Conservation (phyloP, 2,329 filamentous ascomycete species). For the Penicillium sp. region DNA sequence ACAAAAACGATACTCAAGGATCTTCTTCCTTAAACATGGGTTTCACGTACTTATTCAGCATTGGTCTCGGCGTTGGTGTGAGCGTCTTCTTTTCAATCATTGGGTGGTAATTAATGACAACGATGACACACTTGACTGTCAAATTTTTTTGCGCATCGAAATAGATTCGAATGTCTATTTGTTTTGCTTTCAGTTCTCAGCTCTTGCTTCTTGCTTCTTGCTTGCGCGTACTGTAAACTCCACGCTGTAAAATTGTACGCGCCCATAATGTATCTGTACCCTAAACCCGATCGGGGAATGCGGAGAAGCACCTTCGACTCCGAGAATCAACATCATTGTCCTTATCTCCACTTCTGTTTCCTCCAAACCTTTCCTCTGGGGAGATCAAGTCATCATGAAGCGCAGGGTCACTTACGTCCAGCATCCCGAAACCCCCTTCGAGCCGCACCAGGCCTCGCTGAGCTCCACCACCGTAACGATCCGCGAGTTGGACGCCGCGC, state of each 20-base stretch:
- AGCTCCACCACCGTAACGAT: conserved; percentile 57
- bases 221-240: background rate
- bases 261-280: background rate
- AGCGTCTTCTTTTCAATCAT: conserved; percentile 12
- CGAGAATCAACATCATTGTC: conserved; percentile 12
- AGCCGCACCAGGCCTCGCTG: conserved; percentile 65
- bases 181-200: background rate
- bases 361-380: background rate
- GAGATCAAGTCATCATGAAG: conserved; percentile 35
- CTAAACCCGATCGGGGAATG: conserved; percentile 25
- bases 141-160: background rate
- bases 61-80: conserved; percentile 27
- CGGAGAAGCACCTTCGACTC: conserved; percentile 22
- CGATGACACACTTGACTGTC: conserved; percentile 10
- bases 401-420: conserved; percentile 72
- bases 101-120: conserved; percentile 18
- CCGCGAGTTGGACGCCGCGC: conserved; percentile 63
- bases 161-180: background rate
- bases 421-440: conserved; percentile 62
- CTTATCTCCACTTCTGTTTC: conserved; percentile 6
- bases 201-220: background rate
- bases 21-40: conserved; percentile 60
- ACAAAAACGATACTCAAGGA: conserved; percentile 83
- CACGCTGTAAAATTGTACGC: too few relatives aligned
- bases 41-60: conserved; percentile 15